phyloP scores from a whole-genome alignment of 805 yeast species.

The Cyberlindnera euphorbiiphila region DNA sequence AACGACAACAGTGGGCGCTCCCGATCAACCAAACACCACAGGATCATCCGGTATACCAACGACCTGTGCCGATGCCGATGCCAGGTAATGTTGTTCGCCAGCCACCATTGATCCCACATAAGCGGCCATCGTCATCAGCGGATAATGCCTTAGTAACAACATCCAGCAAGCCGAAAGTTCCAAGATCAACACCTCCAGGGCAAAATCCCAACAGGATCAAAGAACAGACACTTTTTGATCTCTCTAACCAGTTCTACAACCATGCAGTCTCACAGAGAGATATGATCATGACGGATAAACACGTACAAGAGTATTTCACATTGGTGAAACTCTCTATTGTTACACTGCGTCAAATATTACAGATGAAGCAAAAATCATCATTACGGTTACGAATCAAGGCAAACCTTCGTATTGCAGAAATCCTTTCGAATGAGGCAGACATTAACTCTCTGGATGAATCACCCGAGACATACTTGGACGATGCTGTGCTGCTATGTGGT shows the following conservation, averaged over 20 bases:
- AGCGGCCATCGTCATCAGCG: neutral
- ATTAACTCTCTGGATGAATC: neutral
- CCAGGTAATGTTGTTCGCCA: too few relatives aligned
- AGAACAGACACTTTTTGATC: constrained; percentile 15
- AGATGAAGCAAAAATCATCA: constrained; percentile 27
- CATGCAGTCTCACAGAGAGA: constrained; percentile 10
- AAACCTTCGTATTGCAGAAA: constrained; percentile 28
- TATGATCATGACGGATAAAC: constrained; percentile 19
- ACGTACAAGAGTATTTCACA: constrained; percentile 31
- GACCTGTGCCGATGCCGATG: neutral
- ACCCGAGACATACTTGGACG: constrained; percentile 16
- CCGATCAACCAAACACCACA: too few relatives aligned
- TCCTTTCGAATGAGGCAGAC: constrained; percentile 16
- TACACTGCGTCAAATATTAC: constrained; percentile 20
- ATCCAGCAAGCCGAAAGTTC: too few relatives aligned
- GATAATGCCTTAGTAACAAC: too few relatives aligned
- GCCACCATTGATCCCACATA: neutral
- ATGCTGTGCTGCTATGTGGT: constrained; percentile 17
- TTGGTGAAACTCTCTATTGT: constrained; percentile 29
- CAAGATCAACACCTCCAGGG: too few relatives aligned
- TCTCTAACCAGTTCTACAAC: constrained; percentile 11
- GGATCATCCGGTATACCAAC: too few relatives aligned
- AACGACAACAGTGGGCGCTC: neutral
- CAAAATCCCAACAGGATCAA: neutral
- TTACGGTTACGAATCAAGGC: constrained; percentile 27